Evolutionary conservation across 2,329 filamentous ascomycete species (phyloP), one percentile per base, ranked within the genome.

Genomic region (Monosporascus sp.): DNA sequence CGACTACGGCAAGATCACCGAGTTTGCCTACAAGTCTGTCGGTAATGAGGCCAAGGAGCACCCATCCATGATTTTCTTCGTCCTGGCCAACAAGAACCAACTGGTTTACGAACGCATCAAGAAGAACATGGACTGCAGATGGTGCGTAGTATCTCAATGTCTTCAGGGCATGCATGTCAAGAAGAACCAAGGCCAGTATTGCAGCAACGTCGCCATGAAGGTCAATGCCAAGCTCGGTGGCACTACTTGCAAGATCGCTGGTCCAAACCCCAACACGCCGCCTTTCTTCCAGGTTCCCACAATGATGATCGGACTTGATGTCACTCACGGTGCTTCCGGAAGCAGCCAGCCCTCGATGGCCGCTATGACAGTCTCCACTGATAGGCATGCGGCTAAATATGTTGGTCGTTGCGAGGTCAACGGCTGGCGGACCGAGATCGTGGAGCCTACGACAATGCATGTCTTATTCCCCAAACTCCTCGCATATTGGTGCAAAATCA

Each of bases 211-310:
- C 0, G 82, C 85, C 58, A 94, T 99, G 90, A 99, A 99, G 75
- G 84, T 99, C 59, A 97, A 99, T 63, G 88, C 90, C 3, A 99
- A 99, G 75, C 80, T 99, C 2, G 94, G 94, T 15, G 94, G 94
- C 6, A 80, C 83, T 0, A 97, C 90, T 1, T 85, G 74, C 50
- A 76, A 68, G 45, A 66, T 74, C 8, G 56, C 64, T 38, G 66
- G 57, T 49, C 70, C 63, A 63, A 70, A 14, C 45, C 70, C 22
- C 64, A 69, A 48, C 64, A 69, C 47, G 48, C 63, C 67, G 18
- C 60, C 63, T 3, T 77, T 75, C 56, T 80, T 79, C 60, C 65
- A 66, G 1, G 66, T 64, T 0, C 80, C 84, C 0, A 94, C 90
- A 0, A 87, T 96, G 79, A 84, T 97, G 47, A 87, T 99, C 54